Evolutionary conservation across 768 basidiomycete genomes (phyloP).

Genomic region (Kwoniella shandongensis): DNA sequence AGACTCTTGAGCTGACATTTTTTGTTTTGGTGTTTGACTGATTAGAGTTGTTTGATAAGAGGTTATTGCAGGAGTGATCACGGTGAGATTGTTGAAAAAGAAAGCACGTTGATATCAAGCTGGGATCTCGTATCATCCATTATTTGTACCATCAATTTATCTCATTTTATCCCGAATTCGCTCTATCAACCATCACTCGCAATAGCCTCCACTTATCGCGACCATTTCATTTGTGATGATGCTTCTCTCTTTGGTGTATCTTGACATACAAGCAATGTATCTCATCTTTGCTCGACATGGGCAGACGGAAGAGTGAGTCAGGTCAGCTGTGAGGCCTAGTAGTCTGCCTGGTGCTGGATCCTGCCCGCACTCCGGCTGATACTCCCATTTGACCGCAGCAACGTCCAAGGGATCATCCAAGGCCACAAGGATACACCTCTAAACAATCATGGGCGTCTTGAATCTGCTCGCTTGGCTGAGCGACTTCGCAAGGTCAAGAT

Average conservation of each 20-base stretch:
- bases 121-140: neutral
- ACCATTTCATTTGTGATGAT: neutral
- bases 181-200: too few species aligned
- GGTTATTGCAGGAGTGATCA: neutral
- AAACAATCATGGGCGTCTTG: constrained; percentile 42
- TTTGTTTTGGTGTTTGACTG: neutral
- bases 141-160: constrained; percentile 4
- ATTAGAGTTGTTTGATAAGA: neutral
- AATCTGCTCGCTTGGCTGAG: constrained; percentile 36
- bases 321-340: neutral
- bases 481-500: constrained; percentile 59
- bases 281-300: constrained; percentile 43
- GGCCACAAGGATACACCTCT: constrained; percentile 51
- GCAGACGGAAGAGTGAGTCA: constrained; percentile 42
- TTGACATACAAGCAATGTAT: constrained; percentile 17
- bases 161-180: constrained; percentile 17
- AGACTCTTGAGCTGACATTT: constrained; percentile 11
- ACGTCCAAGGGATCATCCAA: constrained; percentile 47
- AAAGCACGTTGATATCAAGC: too few species aligned
- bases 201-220: constrained; percentile 1
- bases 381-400: constrained; percentile 19
- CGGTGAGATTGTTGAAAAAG: neutral
- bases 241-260: neutral
- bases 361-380: neutral
- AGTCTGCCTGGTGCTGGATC: too few species aligned